Conservation (phyloP, 495 filamentous ascomycete genomes). For the Immersiella caudata region DNA sequence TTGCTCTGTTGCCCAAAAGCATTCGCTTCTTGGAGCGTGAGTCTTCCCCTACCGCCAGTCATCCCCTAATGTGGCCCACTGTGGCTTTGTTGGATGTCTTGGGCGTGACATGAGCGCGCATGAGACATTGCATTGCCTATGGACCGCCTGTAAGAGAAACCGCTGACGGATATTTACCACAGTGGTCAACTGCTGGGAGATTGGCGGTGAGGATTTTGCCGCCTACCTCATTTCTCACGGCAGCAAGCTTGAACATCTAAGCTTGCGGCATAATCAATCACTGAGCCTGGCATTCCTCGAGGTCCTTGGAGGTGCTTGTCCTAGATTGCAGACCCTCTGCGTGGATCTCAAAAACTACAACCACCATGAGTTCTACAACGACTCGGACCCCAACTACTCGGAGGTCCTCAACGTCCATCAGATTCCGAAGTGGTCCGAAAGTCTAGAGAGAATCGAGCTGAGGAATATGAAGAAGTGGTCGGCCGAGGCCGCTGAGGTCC, state of each 20-base stretch:
- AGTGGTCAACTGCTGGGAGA: constrained; percentile 74
- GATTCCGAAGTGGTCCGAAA: constrained; percentile 73
- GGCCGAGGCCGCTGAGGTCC: constrained; percentile 62
- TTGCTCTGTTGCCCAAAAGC: constrained; percentile 63
- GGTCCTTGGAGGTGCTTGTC: constrained; percentile 62
- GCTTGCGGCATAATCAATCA: constrained; percentile 73
- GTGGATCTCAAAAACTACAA: constrained; percentile 75
- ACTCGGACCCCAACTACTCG: constrained; percentile 72
- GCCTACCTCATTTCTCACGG: constrained; percentile 67
- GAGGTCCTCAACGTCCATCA: constrained; percentile 61
- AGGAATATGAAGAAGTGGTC: constrained; percentile 73
- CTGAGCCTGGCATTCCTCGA: constrained; percentile 73
- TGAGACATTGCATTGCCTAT: too few species aligned
- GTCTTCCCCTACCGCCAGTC: too few species aligned
- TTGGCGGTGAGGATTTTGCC: constrained; percentile 61
- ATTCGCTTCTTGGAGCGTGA: constrained; percentile 66
- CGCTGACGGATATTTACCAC: too few species aligned
- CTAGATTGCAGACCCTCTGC: constrained; percentile 65
- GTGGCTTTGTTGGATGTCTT: too few species aligned
- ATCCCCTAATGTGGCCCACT: too few species aligned
- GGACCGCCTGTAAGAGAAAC: too few species aligned
- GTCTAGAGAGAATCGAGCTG: constrained; percentile 69
- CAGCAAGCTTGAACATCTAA: constrained; percentile 60
- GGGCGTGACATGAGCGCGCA: too few species aligned
- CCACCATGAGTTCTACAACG: constrained; percentile 51